These are phyloP conservation scores for Globisporangium uncinulatum DNA, from an alignment of 352 stramenopile genomes.

Conservation along the genomic window DNA sequence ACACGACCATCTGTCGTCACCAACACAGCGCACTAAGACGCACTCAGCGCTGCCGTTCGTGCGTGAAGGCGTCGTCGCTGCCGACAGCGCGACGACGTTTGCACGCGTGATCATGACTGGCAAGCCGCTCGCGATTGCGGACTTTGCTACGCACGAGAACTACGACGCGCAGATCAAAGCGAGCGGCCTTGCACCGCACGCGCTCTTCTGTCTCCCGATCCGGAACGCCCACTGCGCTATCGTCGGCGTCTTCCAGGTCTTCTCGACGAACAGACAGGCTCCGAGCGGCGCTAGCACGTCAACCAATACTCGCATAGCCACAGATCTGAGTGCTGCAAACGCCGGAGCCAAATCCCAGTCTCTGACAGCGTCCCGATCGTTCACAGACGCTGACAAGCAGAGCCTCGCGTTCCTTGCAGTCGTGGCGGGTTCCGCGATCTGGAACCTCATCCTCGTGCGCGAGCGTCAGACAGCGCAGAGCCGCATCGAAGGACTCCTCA, in stretches of 20 bases:
- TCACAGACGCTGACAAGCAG: conserved; percentile 35
- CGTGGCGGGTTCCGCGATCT: conserved; percentile 55
- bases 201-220: conserved; percentile 60
- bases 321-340: not conserved
- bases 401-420: conserved; percentile 56
- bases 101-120: conserved; percentile 63
- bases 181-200: conserved; percentile 27
- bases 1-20: not conserved
- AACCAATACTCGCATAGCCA: not conserved
- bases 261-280: conserved; percentile 14
- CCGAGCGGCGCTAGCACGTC: not conserved
- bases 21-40: conserved; percentile 1
- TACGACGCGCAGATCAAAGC: conserved; percentile 41
- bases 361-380: conserved; percentile 9
- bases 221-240: conserved; percentile 55
- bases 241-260: conserved; percentile 50
- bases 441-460: conserved; percentile 57
- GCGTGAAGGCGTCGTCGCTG: conserved; percentile 48
- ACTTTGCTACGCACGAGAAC: conserved; percentile 52
- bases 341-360: too few relatives aligned
- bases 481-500: conserved; percentile 63
- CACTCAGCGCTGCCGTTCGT: conserved; percentile 21
- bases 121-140: conserved; percentile 43
- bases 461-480: conserved; percentile 60
- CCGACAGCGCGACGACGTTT: conserved; percentile 57